These are phyloP conservation scores for Scytalidium sp. DNA, from an alignment of 2,329 filamentous ascomycete species.

Conservation along the genomic window DNA sequence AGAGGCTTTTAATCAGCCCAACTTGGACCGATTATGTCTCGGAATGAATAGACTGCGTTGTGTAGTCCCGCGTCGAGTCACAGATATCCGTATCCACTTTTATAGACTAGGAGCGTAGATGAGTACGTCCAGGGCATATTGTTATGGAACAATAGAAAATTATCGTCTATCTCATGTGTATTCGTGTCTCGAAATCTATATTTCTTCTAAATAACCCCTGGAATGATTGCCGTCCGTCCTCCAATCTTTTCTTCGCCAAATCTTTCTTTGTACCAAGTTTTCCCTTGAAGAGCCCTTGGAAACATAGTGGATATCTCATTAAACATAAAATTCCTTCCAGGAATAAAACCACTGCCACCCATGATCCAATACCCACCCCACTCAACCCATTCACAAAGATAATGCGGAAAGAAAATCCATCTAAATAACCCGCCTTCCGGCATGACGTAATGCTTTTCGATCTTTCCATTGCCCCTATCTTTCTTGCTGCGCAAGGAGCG, in stretches of 20 bases:
- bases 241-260: slow-evolving; percentile 84
- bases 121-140: too few species aligned
- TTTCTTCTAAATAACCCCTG: slow-evolving; percentile 30
- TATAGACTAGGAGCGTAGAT: too few species aligned
- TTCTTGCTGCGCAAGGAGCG: slow-evolving; percentile 77
- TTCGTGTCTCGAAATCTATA: not conserved
- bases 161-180: not conserved
- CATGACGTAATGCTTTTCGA: slow-evolving; percentile 83
- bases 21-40: too few species aligned
- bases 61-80: too few species aligned
- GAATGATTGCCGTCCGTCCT: slow-evolving; percentile 70
- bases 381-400: slow-evolving; percentile 95
- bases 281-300: slow-evolving; percentile 77
- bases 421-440: slow-evolving; percentile 81
- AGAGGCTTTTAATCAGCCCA: too few species aligned
- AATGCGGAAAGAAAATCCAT: slow-evolving; percentile 86
- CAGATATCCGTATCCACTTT: too few species aligned
- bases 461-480: slow-evolving; percentile 35
- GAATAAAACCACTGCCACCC: slow-evolving; percentile 63
- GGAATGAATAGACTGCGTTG: too few species aligned
- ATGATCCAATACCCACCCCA: slow-evolving; percentile 88
- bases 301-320: slow-evolving; percentile 92
- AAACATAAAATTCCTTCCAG: slow-evolving; percentile 76
- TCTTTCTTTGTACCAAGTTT: slow-evolving; percentile 80
- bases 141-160: too few species aligned